phyloP scores from a whole-genome alignment of 495 filamentous ascomycete genomes.

The Daldinia bambusicola region DNA sequence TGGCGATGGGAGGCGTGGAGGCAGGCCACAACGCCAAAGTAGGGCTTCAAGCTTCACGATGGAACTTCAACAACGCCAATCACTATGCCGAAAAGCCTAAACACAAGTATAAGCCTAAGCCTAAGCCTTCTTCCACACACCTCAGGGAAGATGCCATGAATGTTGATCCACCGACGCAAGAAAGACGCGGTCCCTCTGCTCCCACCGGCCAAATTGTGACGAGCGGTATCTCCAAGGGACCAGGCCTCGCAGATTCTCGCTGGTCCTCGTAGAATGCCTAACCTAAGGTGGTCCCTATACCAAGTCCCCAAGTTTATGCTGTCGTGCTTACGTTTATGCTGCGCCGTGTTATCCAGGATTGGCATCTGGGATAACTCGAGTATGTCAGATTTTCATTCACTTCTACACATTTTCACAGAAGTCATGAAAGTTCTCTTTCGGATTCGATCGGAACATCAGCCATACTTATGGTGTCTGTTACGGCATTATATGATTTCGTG shows the following conservation, averaged over 20 bases:
- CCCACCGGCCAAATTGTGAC: constrained; percentile 19
- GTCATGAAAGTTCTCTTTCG: not conserved
- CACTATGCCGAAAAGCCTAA: not conserved
- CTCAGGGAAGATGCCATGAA: not conserved
- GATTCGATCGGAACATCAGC: not conserved
- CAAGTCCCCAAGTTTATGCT: not conserved
- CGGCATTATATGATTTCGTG: not conserved
- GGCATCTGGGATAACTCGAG: not conserved
- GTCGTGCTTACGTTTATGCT: not conserved
- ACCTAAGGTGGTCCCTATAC: not conserved
- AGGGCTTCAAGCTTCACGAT: constrained; percentile 28
- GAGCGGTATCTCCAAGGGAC: constrained; percentile 30
- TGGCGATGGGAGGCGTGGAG: constrained; percentile 12
- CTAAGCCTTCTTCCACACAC: not conserved
- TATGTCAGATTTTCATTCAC: not conserved
- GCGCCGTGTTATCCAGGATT: not conserved
- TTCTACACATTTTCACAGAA: no score
- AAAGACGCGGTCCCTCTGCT: not conserved
- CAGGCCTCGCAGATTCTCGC: constrained; percentile 36
- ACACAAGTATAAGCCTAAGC: no score
- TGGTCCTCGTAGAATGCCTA: constrained; percentile 16
- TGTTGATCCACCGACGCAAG: not conserved
- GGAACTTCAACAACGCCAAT: constrained; percentile 22
- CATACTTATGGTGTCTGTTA: no score
- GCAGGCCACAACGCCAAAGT: not conserved